These are phyloP conservation scores for Speleostelium caveatum DNA, from an alignment of 78 protist genomes.

Conservation along the genomic window DNA sequence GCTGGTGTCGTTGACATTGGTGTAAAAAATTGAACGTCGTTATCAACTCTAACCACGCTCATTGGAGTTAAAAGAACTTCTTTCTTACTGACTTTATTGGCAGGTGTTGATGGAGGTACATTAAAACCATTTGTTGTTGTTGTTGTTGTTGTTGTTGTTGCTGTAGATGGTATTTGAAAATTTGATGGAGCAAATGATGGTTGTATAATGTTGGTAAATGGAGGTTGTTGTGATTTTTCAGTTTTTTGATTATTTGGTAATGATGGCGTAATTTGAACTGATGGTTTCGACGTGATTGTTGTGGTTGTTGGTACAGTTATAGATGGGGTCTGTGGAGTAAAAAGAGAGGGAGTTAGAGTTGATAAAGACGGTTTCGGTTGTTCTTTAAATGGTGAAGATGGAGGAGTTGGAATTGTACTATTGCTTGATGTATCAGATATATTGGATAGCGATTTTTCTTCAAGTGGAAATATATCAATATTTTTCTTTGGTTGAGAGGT, in stretches of 20 bases:
- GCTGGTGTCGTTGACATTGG: neutral
- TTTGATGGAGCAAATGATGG: no score
- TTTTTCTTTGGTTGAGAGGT: no score
- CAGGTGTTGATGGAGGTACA: neutral
- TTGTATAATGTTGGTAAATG: no score
- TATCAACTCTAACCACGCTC: neutral
- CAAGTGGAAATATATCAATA: no score
- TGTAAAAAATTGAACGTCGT: neutral
- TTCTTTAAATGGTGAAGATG: neutral
- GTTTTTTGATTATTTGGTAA: no score
- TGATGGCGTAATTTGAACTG: neutral
- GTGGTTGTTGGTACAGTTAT: neutral
- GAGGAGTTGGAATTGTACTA: neutral
- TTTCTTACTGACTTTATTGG: neutral
- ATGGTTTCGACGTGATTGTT: neutral
- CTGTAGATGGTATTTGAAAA: neutral
- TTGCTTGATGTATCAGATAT: no score
- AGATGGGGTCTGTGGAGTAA: no score
- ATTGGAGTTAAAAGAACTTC: neutral
- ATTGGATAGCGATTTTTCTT: no score
- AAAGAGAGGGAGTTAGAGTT: neutral
- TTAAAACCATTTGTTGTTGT: neutral
- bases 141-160: constrained; percentile 5
- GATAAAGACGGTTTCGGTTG: neutral
- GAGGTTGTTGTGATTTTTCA: no score